Conservation (phyloP, 2,329 filamentous ascomycete species). For the Westerdykella ornata region DNA sequence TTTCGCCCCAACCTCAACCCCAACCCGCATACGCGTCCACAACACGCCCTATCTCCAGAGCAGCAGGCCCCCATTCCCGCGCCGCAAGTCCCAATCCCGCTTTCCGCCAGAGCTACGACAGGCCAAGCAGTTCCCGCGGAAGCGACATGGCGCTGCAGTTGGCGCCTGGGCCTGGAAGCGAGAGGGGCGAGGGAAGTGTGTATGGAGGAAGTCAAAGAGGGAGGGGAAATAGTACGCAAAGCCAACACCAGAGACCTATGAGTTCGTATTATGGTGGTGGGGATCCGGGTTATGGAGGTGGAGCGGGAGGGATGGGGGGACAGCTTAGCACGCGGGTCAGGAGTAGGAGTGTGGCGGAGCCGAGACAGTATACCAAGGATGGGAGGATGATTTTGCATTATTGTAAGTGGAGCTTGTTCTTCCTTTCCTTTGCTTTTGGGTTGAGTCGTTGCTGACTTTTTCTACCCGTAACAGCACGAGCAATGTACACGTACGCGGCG, state of each 20-base stretch:
- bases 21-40: constrained; percentile 31
- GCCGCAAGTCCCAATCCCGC: constrained; percentile 49
- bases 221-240: constrained; percentile 13
- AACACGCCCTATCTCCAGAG: constrained; percentile 27
- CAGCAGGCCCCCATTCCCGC: constrained; percentile 31
- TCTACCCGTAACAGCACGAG: constrained; percentile 60
- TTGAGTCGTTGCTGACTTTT: no score
- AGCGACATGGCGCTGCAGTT: constrained; percentile 44
- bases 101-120: constrained; percentile 43
- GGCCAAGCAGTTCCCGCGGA: constrained; percentile 43
- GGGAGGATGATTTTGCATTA: constrained; percentile 86
- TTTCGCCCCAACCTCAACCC: constrained; percentile 42
- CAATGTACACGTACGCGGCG: constrained; percentile 88
- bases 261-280: constrained; percentile 40
- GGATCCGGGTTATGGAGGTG: constrained; percentile 22
- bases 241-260: constrained; percentile 31
- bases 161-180: constrained; percentile 34
- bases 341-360: constrained; percentile 84
- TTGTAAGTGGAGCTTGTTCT: constrained; percentile 57
- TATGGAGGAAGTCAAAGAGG: constrained; percentile 39
- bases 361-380: constrained; percentile 76
- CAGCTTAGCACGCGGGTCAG: constrained; percentile 43
- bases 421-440: neutral
- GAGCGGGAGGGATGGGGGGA: constrained; percentile 17
- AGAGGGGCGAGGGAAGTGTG: constrained; percentile 34